Base-by-base conservation (phyloP, 208 protist genomes). In the Herpetomonas tarakana region DNA sequence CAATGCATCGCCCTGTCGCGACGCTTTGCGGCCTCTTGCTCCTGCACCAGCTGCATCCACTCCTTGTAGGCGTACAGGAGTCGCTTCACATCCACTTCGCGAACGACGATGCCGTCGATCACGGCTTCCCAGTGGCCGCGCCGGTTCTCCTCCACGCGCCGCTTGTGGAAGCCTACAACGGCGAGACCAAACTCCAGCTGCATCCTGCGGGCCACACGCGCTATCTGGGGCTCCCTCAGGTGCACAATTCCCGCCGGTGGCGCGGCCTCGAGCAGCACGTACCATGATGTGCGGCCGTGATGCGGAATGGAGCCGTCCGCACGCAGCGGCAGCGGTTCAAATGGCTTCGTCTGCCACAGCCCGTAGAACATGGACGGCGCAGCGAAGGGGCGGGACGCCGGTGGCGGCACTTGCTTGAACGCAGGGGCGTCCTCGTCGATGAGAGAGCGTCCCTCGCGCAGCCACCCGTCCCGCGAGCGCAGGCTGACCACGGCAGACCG, bases 391-490 rank as follows among this genome's bases (percentile, higher is more conserved):
- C 91, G 77, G 12, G 91, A 96, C 27, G 86, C 68, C 19, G 91
- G 86, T 9, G 91, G 91, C 0, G 80, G 50, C 30, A 93, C 78
- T 9, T 76, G 45, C 70, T 96, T 96, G 72, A 94, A 96, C 27
- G 91, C 68, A 25, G 22, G 27, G 41, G 80, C 73, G 19, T 87
- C 84, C 35, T 83, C 85, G 35, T 60, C 63, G 29, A 74, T 2
- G n/a, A 96, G 27, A 46, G 74, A 84, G 11, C 87, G 84, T 14
- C 86, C 81, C 45, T 84, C 83, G 22, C 87, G 86, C 58, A 96
- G 69, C 88, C 91, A 96, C 28, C 91, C 91, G 53, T 96, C 91
- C 7, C 85, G 78, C 21, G 83, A 92, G 9, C 91, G 79, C 38
- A 96, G 56, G 50, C 69, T 78, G 3, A 91, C 85, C 29, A 96